Conservation (phyloP, 768 basidiomycete species). For the Naganishia onofrii region DNA sequence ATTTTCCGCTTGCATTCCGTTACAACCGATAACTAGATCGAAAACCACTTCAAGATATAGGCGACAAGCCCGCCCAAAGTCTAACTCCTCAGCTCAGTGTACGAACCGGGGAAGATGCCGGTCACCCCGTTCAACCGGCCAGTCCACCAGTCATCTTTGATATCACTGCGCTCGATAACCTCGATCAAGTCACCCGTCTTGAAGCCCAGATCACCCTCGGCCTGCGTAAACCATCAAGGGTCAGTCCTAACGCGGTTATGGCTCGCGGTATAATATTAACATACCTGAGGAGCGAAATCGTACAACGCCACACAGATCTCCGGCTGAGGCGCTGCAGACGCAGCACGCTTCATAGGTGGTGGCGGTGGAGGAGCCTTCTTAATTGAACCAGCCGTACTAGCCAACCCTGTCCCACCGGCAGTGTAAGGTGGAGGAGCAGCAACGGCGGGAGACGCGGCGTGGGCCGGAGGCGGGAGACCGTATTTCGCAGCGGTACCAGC, state of each 20-base stretch:
- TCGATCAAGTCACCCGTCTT: slow-evolving; percentile 71
- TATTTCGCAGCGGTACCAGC: slow-evolving; percentile 34
- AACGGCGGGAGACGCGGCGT: slow-evolving; percentile 32
- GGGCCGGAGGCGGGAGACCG: slow-evolving; percentile 39
- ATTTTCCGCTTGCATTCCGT: slow-evolving; percentile 9
- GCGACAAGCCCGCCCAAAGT: no score
- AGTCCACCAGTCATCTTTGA: slow-evolving; percentile 84
- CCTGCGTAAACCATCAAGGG: slow-evolving; percentile 54
- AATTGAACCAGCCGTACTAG: slow-evolving; percentile 55
- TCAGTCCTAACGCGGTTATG: no score
- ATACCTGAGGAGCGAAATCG: slow-evolving; percentile 85
- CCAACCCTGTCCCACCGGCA: slow-evolving; percentile 51
- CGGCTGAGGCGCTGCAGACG: slow-evolving; percentile 63
- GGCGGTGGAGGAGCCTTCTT: slow-evolving; percentile 88
- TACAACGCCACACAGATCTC: slow-evolving; percentile 89
- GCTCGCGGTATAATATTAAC: no score
- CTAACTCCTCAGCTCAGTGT: slow-evolving; percentile 42
- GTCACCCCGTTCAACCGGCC: slow-evolving; percentile 65
- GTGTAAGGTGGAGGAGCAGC: slow-evolving; percentile 59
- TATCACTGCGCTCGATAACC: slow-evolving; percentile 64
- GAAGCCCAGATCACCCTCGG: slow-evolving; percentile 82
- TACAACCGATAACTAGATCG: slow-evolving; percentile 7
- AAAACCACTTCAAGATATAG: neutral
- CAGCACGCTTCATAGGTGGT: slow-evolving; percentile 84
- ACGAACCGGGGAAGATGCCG: slow-evolving; percentile 67